Conservation (phyloP, 257 asterid genomes). For the Lantana camara region DNA sequence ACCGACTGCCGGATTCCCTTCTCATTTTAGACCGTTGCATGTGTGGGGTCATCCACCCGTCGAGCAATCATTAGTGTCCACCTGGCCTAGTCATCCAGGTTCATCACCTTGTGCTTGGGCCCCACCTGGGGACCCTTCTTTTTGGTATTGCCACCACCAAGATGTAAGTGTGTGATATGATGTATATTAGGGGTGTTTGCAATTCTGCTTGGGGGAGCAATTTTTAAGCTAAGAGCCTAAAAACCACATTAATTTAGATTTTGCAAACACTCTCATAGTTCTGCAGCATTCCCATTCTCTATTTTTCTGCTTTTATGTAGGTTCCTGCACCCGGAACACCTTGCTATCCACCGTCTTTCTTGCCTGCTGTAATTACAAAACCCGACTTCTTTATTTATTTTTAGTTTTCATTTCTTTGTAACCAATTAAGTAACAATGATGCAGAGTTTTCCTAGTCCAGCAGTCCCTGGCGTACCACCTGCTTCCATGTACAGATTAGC, state of each 20-base stretch:
- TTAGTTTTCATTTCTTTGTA: neutral
- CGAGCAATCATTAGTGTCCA: no score
- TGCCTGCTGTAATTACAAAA: slow-evolving; percentile 44
- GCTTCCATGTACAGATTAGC: slow-evolving; percentile 54
- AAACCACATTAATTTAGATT: no score
- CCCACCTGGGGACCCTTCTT: slow-evolving; percentile 44
- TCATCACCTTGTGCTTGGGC: no score
- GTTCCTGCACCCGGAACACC: slow-evolving; percentile 72
- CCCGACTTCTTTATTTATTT: slow-evolving; percentile 10
- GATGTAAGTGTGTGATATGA: slow-evolving; percentile 44
- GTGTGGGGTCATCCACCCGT: slow-evolving; percentile 77
- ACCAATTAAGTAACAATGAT: neutral
- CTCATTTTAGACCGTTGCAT: slow-evolving; percentile 78
- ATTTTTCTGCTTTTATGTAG: slow-evolving; percentile 32
- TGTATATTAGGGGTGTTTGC: no score
- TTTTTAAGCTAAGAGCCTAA: no score
- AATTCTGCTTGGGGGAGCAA: no score
- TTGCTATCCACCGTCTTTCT: slow-evolving; percentile 52
- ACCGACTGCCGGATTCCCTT: slow-evolving; percentile 76
- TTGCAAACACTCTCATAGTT: no score
- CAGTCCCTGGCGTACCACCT: slow-evolving; percentile 54
- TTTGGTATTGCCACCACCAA: slow-evolving; percentile 67
- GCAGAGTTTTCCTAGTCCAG: slow-evolving; percentile 53
- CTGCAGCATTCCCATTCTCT: neutral
- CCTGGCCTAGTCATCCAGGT: no score